Evolutionary conservation across 1,284 basidiomycete species (phyloP).

Genomic region (Cryptococcus amylolentus): DNA sequence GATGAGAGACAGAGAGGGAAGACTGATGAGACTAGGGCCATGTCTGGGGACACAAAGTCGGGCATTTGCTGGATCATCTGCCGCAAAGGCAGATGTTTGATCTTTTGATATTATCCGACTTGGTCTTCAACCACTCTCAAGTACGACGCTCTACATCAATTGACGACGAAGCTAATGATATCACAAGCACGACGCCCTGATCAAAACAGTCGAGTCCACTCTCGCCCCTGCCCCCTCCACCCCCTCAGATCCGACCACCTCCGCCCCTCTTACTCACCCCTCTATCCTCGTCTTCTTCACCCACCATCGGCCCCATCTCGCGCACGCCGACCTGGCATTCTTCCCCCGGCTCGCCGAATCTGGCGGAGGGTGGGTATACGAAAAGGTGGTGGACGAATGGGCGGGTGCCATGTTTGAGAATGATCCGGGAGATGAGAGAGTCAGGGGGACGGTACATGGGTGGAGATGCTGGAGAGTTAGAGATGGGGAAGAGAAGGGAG

Average conservation of each 20-base stretch:
- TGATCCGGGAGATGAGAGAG: conserved; percentile 67
- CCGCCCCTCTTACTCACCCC: conserved; percentile 44
- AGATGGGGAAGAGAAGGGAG: conserved; percentile 17
- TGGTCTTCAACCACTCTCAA: conserved; percentile 55
- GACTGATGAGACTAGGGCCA: conserved; percentile 61
- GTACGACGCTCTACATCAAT: conserved; percentile 11
- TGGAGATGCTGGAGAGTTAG: conserved; percentile 40
- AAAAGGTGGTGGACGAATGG: conserved; percentile 65
- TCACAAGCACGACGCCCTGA: conserved; percentile 67
- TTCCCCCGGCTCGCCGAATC: conserved; percentile 53
- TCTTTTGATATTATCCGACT: conserved; percentile 82
- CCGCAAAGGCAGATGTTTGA: conserved; percentile 57
- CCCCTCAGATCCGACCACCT: conserved; percentile 12
- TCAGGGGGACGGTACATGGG: conserved; percentile 61
- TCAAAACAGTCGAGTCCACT: conserved; percentile 65
- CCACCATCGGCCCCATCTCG: conserved; percentile 83
- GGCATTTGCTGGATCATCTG: conserved; percentile 55
- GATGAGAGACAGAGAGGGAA: background rate
- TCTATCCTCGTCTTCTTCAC: conserved; percentile 84
- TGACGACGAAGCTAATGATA: background rate
- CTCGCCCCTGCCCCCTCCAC: conserved; percentile 47
- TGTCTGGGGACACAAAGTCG: conserved; percentile 76
- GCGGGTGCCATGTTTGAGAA: conserved; percentile 82
- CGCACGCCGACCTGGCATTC: conserved; percentile 79
- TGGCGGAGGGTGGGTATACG: conserved; percentile 60